phyloP scores from a whole-genome alignment of 129 eudicot species.

The Pittosporum tobira region DNA sequence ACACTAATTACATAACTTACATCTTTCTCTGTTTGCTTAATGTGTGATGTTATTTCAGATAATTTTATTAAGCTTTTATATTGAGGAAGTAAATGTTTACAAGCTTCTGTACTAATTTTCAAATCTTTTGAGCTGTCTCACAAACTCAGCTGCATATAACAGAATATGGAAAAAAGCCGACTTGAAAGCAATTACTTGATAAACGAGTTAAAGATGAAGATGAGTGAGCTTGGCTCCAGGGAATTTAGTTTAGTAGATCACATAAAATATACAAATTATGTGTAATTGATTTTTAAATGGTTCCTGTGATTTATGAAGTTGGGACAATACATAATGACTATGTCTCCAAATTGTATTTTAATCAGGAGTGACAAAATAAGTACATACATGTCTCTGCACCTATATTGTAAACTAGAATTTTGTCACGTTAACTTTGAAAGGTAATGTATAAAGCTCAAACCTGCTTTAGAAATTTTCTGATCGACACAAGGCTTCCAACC shows the following conservation, averaged over 20 bases:
- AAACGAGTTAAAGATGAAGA: background rate
- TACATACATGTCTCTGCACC: background rate
- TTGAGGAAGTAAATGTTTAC: background rate
- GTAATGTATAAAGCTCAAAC: constrained; percentile 28
- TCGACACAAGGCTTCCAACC: constrained; percentile 80
- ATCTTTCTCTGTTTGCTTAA: too few relatives aligned
- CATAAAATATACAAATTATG: background rate
- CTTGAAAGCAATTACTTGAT: background rate
- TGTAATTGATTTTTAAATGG: background rate
- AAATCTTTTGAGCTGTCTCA: background rate
- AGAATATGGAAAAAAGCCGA: background rate
- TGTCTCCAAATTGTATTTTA: background rate
- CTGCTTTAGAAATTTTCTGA: constrained; percentile 51
- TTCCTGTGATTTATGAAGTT: background rate
- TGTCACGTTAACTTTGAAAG: background rate
- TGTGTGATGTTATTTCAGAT: too few relatives aligned
- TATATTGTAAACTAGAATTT: too few relatives aligned
- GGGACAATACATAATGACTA: background rate
- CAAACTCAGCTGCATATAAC: background rate
- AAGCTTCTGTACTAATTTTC: too few relatives aligned
- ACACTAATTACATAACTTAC: too few relatives aligned
- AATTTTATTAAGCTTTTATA: too few relatives aligned
- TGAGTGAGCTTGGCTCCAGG: background rate
- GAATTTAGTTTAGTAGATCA: background rate
- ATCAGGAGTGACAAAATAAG: background rate